Evolutionary conservation across 2,329 filamentous ascomycete species (phyloP), one percentile per base, ranked within the genome.

Genomic region (Claviceps quebecensis): DNA sequence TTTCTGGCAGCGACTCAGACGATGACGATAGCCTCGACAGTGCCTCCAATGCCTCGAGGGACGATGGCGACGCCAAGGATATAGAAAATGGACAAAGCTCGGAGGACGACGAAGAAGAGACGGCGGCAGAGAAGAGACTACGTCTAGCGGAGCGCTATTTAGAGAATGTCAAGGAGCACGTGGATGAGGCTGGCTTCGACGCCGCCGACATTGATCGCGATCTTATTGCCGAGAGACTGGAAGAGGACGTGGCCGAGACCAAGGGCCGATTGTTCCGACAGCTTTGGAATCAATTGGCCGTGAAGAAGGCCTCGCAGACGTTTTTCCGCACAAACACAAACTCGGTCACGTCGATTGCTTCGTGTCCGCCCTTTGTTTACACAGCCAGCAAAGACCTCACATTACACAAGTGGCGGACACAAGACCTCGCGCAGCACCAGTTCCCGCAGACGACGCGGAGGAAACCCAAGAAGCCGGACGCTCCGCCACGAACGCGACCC

Each of bases 191-290:
- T 46, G 93, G 89, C 40, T 98, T 97, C 63, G 89, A 98, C 68
- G 93, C 93, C 7, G 89, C 84, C 59, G 87, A 97, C 50, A 86
- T 98, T 53, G 93, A 97, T 69, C 78, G 85, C 53, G 93, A 98
- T 63, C 72, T 96, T 59, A 90, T 98, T 60, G 89, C 91, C 43
- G 87, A 95, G 66, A 76, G 90, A 59, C 72, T 98, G 60, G 83
- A 91, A 67, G 88, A 96, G 69, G 93, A 97, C 65, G 87, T 93
- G 44, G 83, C 93, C 49, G 93, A 96, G 69, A 80, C 81, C 52
- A 96, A 96, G 70, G 93, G 93, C 53, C 84, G 85, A 59, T 77
- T 95, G 48, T 97, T 95, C 70, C 80, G 88, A 49, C 80, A 81
- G 64, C 78, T 98, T 58, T 86, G 86, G 38, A 72, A 77, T 22